Conservation (phyloP, 208 protist species). For the Naegleria fowleri region DNA sequence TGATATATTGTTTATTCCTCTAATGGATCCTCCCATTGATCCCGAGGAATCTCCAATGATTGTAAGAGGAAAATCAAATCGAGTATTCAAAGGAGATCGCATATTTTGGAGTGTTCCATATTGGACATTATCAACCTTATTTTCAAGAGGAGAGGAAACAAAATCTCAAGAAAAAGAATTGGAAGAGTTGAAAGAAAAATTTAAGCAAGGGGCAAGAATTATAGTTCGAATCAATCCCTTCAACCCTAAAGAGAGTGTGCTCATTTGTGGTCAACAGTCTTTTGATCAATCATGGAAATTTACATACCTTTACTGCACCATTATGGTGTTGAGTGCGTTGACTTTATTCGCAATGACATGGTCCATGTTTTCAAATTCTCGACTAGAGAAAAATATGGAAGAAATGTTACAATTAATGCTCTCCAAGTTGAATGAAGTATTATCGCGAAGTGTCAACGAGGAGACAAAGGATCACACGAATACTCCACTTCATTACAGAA, state of each 20-base stretch:
- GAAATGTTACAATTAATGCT: no score
- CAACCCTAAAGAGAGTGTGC: not conserved
- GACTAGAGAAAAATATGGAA: not conserved
- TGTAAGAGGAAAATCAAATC: not conserved
- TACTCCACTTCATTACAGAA: not conserved
- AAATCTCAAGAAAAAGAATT: not conserved
- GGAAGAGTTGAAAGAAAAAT: not conserved
- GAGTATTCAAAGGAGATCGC: not conserved
- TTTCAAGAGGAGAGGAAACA: not conserved
- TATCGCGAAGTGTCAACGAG: not conserved
- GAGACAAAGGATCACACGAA: not conserved
- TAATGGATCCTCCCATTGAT: not conserved
- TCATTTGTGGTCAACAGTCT: not conserved
- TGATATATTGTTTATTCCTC: not conserved
- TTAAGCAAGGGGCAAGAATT: not conserved
- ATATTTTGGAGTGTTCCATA: slow-evolving; percentile 7
- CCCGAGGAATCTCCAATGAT: not conserved
- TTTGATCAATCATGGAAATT: not conserved
- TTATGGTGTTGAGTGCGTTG: not conserved
- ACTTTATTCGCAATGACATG: not conserved
- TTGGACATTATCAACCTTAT: not conserved
- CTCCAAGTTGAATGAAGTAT: not conserved
- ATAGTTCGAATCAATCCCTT: not conserved
- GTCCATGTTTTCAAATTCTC: not conserved
- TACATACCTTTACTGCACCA: not conserved